Percentiles rank a stretch among this genome's conserved stretches.
Evolutionary conservation across 345 rosid species (phyloP).

Genomic region (Barbarea vulgaris): DNA sequence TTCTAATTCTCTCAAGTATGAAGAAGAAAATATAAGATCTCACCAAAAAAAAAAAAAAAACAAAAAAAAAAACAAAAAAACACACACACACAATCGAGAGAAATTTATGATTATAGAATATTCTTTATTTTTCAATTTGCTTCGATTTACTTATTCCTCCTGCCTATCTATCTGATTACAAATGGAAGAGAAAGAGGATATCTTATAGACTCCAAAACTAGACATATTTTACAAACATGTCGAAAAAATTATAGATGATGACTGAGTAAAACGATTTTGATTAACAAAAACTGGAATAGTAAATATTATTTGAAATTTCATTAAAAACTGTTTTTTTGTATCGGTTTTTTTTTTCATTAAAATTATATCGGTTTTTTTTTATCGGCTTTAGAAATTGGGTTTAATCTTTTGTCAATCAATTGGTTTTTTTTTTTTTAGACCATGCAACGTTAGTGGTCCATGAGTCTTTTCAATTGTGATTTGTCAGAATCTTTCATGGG

Average conservation of each 20-base stretch:
- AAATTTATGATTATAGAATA: too few species aligned
- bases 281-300: not conserved
- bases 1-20: not conserved
- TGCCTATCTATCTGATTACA: not conserved
- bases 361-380: too few species aligned
- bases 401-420: too few species aligned
- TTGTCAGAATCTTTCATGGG: not conserved
- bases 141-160: not conserved
- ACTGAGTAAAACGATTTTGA: not conserved
- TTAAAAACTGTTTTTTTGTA: too few species aligned
- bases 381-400: too few species aligned
- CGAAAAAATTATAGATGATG: not conserved
- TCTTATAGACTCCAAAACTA: too few species aligned
- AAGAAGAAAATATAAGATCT: not conserved
- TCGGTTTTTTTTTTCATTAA: too few species aligned
- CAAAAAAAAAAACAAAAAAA: too few species aligned
- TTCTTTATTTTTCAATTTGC: not conserved
- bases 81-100: not conserved
- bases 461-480: not conserved
- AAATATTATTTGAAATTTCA: too few species aligned
- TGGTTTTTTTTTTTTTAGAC: too few species aligned
- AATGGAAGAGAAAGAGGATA: not conserved
- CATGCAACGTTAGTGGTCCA: not conserved
- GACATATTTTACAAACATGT: not conserved
- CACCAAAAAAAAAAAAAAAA: too few species aligned